These are phyloP conservation scores for Trametes punicea DNA, from an alignment of 768 basidiomycete genomes.

Conservation along the genomic window DNA sequence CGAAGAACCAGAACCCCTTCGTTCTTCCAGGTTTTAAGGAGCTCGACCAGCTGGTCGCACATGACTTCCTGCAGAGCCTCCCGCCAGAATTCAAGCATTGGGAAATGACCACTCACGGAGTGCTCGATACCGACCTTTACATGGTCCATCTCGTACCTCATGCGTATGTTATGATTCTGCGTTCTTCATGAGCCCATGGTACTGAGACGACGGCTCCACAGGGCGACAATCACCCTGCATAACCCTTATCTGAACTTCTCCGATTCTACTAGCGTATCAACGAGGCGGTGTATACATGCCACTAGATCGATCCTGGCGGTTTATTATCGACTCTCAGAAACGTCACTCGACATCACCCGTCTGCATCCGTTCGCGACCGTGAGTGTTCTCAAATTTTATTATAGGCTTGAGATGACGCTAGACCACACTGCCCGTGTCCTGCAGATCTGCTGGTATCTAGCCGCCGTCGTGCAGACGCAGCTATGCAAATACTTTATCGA, in stretches of 20 bases:
- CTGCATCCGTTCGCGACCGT: constrained; percentile 83
- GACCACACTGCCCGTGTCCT: not conserved
- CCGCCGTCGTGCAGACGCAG: constrained; percentile 83
- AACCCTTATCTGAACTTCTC: constrained; percentile 79
- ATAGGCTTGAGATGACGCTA: not conserved
- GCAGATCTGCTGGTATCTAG: constrained; percentile 89
- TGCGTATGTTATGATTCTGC: constrained; percentile 52
- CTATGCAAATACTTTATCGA: constrained; percentile 86
- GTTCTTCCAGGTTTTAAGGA: constrained; percentile 60
- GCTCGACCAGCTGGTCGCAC: constrained; percentile 65
- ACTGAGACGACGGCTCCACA: constrained; percentile 29
- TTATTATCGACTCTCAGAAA: constrained; percentile 76
- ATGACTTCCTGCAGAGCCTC: constrained; percentile 66
- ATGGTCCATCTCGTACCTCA: constrained; percentile 86
- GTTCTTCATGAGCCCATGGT: constrained; percentile 5
- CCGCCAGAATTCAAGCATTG: constrained; percentile 64
- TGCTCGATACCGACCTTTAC: constrained; percentile 78
- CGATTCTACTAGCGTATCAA: constrained; percentile 62
- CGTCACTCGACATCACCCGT: constrained; percentile 75
- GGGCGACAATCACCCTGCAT: constrained; percentile 85
- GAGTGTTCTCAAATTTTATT: constrained; percentile 25
- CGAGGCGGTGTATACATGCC: constrained; percentile 69
- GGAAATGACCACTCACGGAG: constrained; percentile 53
- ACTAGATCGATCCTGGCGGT: constrained; percentile 71
- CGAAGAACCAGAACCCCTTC: constrained; percentile 74